Evolutionary conservation across 1,139 yeast genomes (phyloP).

Genomic region (Hyphopichia wangnamkhiaoensis): DNA sequence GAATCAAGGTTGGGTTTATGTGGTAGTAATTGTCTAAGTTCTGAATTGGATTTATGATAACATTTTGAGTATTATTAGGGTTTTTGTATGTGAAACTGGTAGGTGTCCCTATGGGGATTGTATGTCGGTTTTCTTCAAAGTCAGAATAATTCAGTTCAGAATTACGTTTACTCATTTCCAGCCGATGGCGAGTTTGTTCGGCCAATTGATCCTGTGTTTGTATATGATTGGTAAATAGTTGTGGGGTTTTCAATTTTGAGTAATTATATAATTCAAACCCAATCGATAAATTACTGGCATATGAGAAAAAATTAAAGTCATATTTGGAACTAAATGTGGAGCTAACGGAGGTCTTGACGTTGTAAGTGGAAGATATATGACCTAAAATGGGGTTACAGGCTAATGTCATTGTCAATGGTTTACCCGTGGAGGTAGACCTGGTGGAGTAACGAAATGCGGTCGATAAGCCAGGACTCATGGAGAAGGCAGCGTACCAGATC

Average conservation of each 20-base stretch:
- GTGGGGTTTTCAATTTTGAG: slow-evolving; percentile 16
- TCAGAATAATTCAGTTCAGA: no score
- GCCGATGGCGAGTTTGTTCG: neutral
- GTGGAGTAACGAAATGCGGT: slow-evolving; percentile 85
- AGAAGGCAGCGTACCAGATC: slow-evolving; percentile 81
- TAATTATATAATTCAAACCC: slow-evolving; percentile 82
- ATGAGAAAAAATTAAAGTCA: slow-evolving; percentile 89
- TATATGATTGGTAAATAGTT: slow-evolving; percentile 1
- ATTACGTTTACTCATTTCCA: no score
- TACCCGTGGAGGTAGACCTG: slow-evolving; percentile 81
- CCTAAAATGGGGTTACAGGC: slow-evolving; percentile 92
- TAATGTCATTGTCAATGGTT: slow-evolving; percentile 85
- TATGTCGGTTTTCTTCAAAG: neutral
- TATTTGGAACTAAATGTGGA: slow-evolving; percentile 83
- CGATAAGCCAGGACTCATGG: slow-evolving; percentile 84
- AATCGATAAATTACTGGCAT: slow-evolving; percentile 80
- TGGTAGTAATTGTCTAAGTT: slow-evolving; percentile 26
- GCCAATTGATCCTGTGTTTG: slow-evolving; percentile 3
- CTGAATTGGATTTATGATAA: slow-evolving; percentile 24
- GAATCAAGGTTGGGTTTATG: slow-evolving; percentile 25
- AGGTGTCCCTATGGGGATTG: neutral
- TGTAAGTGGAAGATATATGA: slow-evolving; percentile 83
- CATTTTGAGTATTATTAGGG: slow-evolving; percentile 7
- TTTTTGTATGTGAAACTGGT: slow-evolving; percentile 6
- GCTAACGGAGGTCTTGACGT: slow-evolving; percentile 75